A percentile compares a stretch with the other conserved stretches of the same genome.
phyloP scores from a whole-genome alignment of 257 asterid species.

The Nicotiana undulata region DNA sequence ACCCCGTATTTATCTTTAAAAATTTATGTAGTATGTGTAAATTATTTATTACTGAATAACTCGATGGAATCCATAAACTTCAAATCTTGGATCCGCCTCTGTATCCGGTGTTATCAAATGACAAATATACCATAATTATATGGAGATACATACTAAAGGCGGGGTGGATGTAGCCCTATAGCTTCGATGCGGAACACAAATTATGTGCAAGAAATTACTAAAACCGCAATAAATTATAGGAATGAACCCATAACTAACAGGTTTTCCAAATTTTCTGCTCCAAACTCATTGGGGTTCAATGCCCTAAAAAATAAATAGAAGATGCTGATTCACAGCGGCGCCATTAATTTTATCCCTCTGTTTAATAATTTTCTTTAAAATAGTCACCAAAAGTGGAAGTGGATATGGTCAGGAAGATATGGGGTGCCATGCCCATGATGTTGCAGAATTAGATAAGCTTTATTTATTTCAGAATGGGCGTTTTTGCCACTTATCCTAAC shows the following conservation, averaged over 20 bases:
- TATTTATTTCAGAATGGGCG: slow-evolving; percentile 30
- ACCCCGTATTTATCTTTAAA: too few species aligned
- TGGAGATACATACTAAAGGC: neutral
- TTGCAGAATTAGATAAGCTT: slow-evolving; percentile 39
- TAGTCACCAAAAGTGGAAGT: neutral
- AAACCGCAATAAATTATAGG: too few species aligned
- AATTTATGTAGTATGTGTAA: too few species aligned
- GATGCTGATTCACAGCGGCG: neutral
- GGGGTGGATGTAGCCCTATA: too few species aligned
- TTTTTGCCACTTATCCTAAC: slow-evolving; percentile 8
- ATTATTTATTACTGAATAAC: too few species aligned
- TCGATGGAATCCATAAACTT: too few species aligned
- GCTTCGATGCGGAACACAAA: too few species aligned
- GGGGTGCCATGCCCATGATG: slow-evolving; percentile 22
- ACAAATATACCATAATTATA: neutral
- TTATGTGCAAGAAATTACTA: too few species aligned
- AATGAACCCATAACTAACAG: neutral
- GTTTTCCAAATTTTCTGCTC: neutral
- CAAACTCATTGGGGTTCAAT: neutral
- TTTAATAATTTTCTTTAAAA: neutral
- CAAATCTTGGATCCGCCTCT: too few species aligned
- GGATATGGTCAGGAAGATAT: slow-evolving; percentile 5
- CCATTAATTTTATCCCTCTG: neutral
- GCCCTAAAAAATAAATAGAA: neutral
- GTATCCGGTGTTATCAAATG: neutral